Base-by-base conservation (phyloP, 352 stramenopile species). In the Thalassiosira allenii region DNA sequence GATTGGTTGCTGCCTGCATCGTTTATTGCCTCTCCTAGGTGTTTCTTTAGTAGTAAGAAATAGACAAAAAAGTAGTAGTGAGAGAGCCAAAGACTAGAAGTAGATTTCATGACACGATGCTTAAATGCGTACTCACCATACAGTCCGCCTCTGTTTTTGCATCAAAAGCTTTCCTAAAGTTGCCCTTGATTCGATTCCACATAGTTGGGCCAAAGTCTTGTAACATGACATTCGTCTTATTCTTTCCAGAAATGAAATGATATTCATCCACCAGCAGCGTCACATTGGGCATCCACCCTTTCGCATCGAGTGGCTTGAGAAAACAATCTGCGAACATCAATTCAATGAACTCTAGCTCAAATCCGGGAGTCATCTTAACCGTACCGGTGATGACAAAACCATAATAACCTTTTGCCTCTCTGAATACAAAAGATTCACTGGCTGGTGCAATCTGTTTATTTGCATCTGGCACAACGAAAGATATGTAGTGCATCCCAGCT, bases 261-360 rank as follows among this genome's bases (percentile, higher is more conserved):
- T 70, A 70, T 41, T 27, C 43, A 70, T 70, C 61, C 20, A 70
- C 32, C 29, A 56, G 34, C 61, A 49, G 37, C 17, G 37, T 52
- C n/a, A 70, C 53, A 34, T 70, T 70, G 5, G 61, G 61, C 17
- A 70, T 44, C 61, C 61, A 70, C 44, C 37, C 2, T 30, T 27
- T 70, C 1, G 56, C 43, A 37, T 20, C 5, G 4, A 57, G 27
- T 29, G n/a, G 41, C 9, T 27, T 34, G 1, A 70, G 40, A 23
- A 70, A 57, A n/a, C 41, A 34, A 57, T 70, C 61, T 40, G 37
- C 61, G n/a, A 23, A 70, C n/a, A 34, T 20, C 29, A 70, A 70
- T 27, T 37, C 1, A 25, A 70, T 30, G 20, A 30, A n/a, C n/a
- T 30, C 43, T 34, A 12, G 2, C 33, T 2, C 20, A 6, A 20